These are phyloP conservation scores for Lantana camara DNA, from an alignment of 257 asterid species.

Conservation along the genomic window DNA sequence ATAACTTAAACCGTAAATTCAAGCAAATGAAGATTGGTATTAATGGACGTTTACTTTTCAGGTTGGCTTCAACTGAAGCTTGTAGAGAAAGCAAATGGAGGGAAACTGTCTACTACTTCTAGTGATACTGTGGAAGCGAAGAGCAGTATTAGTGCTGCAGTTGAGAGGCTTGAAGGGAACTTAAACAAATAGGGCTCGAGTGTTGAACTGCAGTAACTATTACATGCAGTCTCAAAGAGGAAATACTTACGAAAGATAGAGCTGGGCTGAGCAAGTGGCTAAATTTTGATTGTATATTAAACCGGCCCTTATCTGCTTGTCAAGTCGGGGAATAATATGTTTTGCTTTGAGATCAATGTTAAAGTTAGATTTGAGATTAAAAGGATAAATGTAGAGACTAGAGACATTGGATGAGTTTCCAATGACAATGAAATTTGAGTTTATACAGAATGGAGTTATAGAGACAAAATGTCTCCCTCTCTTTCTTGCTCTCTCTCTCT, in stretches of 20 bases:
- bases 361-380: constrained; percentile 21
- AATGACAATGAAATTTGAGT: constrained; percentile 18
- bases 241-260: constrained; percentile 10
- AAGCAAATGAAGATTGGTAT: constrained; percentile 19
- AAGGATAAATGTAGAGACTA: constrained; percentile 3
- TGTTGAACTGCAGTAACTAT: constrained; percentile 13
- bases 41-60: constrained; percentile 37
- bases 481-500: not conserved
- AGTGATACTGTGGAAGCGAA: constrained; percentile 41
- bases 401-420: not conserved
- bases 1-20: not conserved
- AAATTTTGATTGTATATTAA: not conserved
- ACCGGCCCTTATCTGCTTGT: constrained; percentile 13
- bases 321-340: constrained; percentile 8
- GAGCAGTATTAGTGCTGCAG: constrained; percentile 67
- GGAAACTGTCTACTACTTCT: constrained; percentile 35
- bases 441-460: not conserved
- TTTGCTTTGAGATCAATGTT: constrained; percentile 22
- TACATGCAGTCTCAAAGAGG: constrained; percentile 18
- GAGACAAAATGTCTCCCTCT: not conserved
- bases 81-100: constrained; percentile 85
- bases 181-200: constrained; percentile 44
- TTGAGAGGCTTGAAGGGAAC: constrained; percentile 66
- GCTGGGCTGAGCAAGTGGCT: too few relatives aligned
- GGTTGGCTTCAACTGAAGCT: constrained; percentile 97